A percentile compares a stretch with the other conserved stretches of the same genome.
These are phyloP conservation scores for fission yeast (Schizosaccharomyces pombe) DNA, from an alignment of 805 yeast species.

Conservation along the genomic window ASM294v3 CU329670.1:3626001-3626500, in stretches of 20 bases:
- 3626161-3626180: constrained; percentile 5
- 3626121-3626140: constrained; percentile 10
- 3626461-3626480: constrained; percentile 47
- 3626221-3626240: constrained; percentile 11
- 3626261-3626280: constrained; percentile 9
- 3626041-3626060: neutral
- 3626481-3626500: constrained; percentile 53
- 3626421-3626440: constrained; percentile 55
- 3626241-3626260: constrained; percentile 7
- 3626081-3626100: constrained; percentile 7
- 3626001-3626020: neutral
- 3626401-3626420: constrained; percentile 41
- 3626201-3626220: constrained; percentile 8
- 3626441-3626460: constrained; percentile 52
- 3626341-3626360: constrained; percentile 27
- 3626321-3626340: constrained; percentile 20
- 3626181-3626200: constrained; percentile 2
- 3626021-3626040: neutral
- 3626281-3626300: constrained; percentile 8
- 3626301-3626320: constrained; percentile 31
- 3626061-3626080: constrained; percentile 2
- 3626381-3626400: constrained; percentile 36
- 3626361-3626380: constrained; percentile 51
- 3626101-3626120: constrained; percentile 8
- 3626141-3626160: constrained; percentile 10